Conservation (phyloP, 805 yeast species). For the Myxozyma melibiosi region DNA sequence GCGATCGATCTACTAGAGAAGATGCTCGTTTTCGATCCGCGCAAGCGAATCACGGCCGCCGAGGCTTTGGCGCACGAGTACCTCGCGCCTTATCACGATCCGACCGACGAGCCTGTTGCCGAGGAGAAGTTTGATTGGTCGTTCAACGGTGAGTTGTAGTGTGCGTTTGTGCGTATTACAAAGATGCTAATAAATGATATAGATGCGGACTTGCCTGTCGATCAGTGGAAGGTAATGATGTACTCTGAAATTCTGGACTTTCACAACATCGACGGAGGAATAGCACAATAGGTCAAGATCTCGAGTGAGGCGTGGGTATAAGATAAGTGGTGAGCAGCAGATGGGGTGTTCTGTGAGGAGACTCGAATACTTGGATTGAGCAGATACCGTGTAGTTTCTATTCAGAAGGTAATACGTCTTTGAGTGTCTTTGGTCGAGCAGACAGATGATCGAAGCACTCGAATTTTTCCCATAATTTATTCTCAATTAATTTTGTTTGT, state of each 20-base stretch:
- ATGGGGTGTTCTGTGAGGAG: too few species aligned
- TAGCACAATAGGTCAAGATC: background rate
- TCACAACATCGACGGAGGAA: conserved; percentile 70
- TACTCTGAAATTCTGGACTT: conserved; percentile 94
- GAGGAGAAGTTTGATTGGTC: conserved; percentile 95
- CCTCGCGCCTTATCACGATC: conserved; percentile 93
- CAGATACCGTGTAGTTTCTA: too few species aligned
- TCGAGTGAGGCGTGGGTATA: too few species aligned
- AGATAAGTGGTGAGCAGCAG: too few species aligned
- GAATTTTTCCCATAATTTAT: too few species aligned
- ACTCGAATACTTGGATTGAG: too few species aligned
- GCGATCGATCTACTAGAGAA: conserved; percentile 85
- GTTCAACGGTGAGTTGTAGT: conserved; percentile 61
- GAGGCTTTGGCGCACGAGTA: conserved; percentile 89
- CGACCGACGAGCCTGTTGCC: conserved; percentile 95
- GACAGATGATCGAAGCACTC: too few species aligned
- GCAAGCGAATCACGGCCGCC: conserved; percentile 89
- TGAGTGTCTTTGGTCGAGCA: too few species aligned
- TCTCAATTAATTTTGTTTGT: too few species aligned
- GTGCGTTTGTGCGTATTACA: background rate
- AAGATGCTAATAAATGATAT: background rate
- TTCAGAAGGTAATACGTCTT: too few species aligned
- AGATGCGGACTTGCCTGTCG: conserved; percentile 92
- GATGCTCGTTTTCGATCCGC: conserved; percentile 94
- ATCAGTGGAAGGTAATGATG: conserved; percentile 99